Conservation (phyloP, 2,329 filamentous ascomycete species). For the Paecilomyces formosus region DNA sequence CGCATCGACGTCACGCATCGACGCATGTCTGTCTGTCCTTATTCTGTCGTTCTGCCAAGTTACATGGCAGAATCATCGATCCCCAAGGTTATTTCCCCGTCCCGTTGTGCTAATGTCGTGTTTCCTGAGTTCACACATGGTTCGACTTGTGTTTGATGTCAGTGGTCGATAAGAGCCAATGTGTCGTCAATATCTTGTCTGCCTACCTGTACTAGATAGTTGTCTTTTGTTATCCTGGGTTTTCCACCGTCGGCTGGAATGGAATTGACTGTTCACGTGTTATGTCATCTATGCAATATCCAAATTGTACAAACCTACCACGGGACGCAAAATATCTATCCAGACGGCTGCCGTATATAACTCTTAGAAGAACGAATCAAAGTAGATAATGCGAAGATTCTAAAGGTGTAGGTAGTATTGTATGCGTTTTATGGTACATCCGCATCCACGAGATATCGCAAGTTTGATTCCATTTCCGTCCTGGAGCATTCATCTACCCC, state of each 20-base stretch:
- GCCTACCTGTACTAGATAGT: not conserved
- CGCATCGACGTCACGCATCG: not conserved
- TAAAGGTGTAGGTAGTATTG: slow-evolving; percentile 11
- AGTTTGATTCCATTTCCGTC: not conserved
- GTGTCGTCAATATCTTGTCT: not conserved
- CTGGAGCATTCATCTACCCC: not conserved
- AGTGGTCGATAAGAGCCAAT: not conserved
- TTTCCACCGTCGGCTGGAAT: not conserved
- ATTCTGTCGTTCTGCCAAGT: not conserved
- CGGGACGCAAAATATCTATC: not conserved
- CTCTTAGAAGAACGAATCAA: not conserved
- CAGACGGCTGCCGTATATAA: not conserved
- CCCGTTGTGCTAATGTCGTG: not conserved
- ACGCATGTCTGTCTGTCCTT: not conserved
- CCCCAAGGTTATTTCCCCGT: not conserved
- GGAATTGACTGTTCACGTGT: not conserved
- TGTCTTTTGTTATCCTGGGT: not conserved
- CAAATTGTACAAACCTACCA: not conserved
- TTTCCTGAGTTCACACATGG: not conserved
- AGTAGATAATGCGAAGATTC: not conserved
- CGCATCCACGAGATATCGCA: not conserved
- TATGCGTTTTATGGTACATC: slow-evolving; percentile 4
- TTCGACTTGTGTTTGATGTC: not conserved
- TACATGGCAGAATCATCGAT: not conserved
- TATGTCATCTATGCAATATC: not conserved